Evolutionary conservation across 1,284 basidiomycete genomes (phyloP).

Genomic region (Coniferiporia sulphurascens): DNA sequence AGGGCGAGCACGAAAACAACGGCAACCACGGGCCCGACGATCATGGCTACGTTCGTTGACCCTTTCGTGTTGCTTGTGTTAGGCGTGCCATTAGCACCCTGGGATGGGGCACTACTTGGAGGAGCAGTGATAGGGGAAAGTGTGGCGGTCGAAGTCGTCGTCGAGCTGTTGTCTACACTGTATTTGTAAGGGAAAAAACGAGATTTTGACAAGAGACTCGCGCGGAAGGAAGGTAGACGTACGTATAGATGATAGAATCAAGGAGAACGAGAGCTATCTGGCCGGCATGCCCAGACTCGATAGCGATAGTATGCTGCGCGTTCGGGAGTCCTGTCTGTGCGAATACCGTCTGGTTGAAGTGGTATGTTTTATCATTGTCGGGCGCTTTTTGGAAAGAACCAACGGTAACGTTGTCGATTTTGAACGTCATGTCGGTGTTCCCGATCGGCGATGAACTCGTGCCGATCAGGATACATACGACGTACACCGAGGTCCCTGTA

Average conservation of each 20-base stretch:
- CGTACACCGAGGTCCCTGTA: constrained; percentile 15
- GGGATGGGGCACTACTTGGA: neutral
- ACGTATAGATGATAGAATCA: constrained; percentile 16
- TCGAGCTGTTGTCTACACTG: constrained; percentile 3
- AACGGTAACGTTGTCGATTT: neutral
- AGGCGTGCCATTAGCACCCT: neutral
- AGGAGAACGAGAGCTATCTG: constrained; percentile 12
- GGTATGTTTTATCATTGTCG: constrained; percentile 1
- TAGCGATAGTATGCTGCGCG: neutral
- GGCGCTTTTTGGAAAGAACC: constrained; percentile 5
- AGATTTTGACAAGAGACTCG: neutral
- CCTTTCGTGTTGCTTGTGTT: neutral
- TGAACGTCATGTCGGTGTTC: constrained; percentile 16
- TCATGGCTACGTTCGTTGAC: neutral
- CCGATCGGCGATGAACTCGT: constrained; percentile 2
- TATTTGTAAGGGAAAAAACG: neutral
- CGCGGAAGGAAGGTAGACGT: neutral
- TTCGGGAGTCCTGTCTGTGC: neutral
- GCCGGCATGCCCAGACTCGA: constrained; percentile 9
- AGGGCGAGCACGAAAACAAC: constrained; percentile 3
- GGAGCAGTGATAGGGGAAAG: neutral
- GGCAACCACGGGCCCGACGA: constrained; percentile 3
- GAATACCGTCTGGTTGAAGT: constrained; percentile 7
- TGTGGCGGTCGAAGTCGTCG: neutral
- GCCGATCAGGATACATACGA: constrained; percentile 7